A percentile compares a stretch with the other conserved stretches of the same genome.
These are phyloP conservation scores for Anthracocystis panici-leucophaei DNA, from an alignment of 1,284 basidiomycete species.

Conservation along the genomic window DNA sequence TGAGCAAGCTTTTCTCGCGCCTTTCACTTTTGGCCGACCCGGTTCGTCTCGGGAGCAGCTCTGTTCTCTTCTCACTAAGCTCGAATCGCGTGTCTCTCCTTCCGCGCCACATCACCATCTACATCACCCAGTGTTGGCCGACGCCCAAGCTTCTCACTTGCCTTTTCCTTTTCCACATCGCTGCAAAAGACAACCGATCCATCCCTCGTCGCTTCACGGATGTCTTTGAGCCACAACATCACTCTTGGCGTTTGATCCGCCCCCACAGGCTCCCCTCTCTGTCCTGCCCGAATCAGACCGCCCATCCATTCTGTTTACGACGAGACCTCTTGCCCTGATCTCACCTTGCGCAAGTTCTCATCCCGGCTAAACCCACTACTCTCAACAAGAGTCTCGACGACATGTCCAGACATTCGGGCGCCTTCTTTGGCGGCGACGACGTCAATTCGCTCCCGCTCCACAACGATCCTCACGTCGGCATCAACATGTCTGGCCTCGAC, in stretches of 20 bases:
- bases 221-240: constrained; percentile 15
- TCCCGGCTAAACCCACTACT: neutral
- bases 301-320: constrained; percentile 9
- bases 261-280: constrained; percentile 19
- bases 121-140: no score
- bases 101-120: no score
- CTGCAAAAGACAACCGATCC: neutral
- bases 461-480: constrained; percentile 51
- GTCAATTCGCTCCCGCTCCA: constrained; percentile 38
- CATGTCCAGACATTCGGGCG: constrained; percentile 50
- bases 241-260: constrained; percentile 19
- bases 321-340: neutral
- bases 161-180: neutral
- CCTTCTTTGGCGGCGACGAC: constrained; percentile 48
- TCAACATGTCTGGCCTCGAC: constrained; percentile 52
- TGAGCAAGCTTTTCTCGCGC: no score
- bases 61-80: no score
- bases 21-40: no score
- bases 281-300: constrained; percentile 5
- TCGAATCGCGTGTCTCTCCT: no score
- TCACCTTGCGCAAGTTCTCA: neutral
- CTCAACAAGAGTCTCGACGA: neutral
- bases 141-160: neutral
- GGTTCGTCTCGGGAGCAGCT: no score
- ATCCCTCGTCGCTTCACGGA: constrained; percentile 15